Evolutionary conservation across 768 basidiomycete genomes (phyloP).

Genomic region (Tulasnella calospora): DNA sequence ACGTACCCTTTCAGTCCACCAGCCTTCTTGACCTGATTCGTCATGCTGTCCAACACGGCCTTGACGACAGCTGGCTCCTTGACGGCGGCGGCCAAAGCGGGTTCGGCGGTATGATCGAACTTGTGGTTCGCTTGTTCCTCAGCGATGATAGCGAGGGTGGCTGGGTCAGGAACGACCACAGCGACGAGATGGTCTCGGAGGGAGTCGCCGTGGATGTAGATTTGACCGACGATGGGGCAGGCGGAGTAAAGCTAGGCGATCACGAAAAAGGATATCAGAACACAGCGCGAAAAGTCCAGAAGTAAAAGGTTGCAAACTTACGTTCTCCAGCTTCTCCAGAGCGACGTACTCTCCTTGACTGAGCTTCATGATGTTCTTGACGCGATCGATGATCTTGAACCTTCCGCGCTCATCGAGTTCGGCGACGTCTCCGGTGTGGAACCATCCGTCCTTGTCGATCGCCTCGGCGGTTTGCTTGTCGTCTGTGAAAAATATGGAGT

Average conservation of each 20-base stretch:
- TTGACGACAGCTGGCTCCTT: constrained; percentile 57
- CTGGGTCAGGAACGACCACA: constrained; percentile 78
- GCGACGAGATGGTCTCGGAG: constrained; percentile 81
- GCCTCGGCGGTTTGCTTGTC: constrained; percentile 74
- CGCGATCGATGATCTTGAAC: constrained; percentile 86
- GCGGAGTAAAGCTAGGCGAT: constrained; percentile 50
- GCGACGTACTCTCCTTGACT: constrained; percentile 98
- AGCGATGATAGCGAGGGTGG: constrained; percentile 57
- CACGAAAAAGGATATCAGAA: neutral
- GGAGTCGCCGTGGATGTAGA: constrained; percentile 87
- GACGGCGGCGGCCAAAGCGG: constrained; percentile 50
- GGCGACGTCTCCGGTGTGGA: constrained; percentile 86
- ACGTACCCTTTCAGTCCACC: constrained; percentile 67
- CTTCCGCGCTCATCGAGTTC: constrained; percentile 74
- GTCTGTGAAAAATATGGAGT: constrained; percentile 43
- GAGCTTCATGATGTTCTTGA: constrained; percentile 99
- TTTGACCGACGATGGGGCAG: constrained; percentile 64
- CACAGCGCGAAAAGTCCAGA: neutral
- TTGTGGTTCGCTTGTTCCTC: constrained; percentile 47
- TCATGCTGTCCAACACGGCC: constrained; percentile 53
- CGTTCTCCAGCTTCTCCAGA: constrained; percentile 87
- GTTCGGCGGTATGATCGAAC: constrained; percentile 44
- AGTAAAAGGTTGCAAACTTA: neutral
- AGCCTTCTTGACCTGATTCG: constrained; percentile 53
- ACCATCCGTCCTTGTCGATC: constrained; percentile 84